phyloP scores from a whole-genome alignment of 139 green algal species.

The Chloropicon primus region DNA sequence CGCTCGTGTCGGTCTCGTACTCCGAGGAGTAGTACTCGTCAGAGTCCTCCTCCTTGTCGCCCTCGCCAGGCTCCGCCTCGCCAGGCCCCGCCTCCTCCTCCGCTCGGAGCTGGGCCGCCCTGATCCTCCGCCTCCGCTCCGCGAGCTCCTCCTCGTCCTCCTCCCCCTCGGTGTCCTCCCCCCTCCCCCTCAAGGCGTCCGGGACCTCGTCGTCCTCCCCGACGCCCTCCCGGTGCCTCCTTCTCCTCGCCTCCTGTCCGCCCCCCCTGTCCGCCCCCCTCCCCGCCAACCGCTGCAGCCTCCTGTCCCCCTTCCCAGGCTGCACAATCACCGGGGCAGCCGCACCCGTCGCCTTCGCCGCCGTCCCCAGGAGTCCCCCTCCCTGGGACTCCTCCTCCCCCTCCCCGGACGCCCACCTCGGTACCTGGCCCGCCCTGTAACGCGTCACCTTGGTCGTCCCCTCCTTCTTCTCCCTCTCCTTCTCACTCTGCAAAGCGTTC shows the following conservation, averaged over 20 bases:
- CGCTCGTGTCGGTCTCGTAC: constrained; percentile 53
- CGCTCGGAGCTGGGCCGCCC: not conserved
- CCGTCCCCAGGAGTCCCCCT: not conserved
- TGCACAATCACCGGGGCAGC: not conserved
- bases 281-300: not conserved
- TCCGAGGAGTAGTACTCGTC: constrained; percentile 32
- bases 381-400: not conserved
- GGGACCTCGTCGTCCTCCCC: not conserved
- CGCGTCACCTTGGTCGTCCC: not conserved
- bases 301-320: not conserved
- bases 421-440: not conserved
- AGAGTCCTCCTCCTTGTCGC: not conserved
- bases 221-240: not conserved
- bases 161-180: constrained; percentile 8
- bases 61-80: not conserved
- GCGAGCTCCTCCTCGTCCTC: constrained; percentile 13
- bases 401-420: not conserved
- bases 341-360: not conserved
- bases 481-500: not conserved
- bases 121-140: not conserved
- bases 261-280: no score
- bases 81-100: not conserved
- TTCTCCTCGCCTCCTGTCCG: not conserved
- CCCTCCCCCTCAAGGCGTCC: not conserved
- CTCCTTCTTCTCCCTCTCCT: not conserved